phyloP scores from a whole-genome alignment of 78 protist genomes.

The Emiliania huxleyi region DNA sequence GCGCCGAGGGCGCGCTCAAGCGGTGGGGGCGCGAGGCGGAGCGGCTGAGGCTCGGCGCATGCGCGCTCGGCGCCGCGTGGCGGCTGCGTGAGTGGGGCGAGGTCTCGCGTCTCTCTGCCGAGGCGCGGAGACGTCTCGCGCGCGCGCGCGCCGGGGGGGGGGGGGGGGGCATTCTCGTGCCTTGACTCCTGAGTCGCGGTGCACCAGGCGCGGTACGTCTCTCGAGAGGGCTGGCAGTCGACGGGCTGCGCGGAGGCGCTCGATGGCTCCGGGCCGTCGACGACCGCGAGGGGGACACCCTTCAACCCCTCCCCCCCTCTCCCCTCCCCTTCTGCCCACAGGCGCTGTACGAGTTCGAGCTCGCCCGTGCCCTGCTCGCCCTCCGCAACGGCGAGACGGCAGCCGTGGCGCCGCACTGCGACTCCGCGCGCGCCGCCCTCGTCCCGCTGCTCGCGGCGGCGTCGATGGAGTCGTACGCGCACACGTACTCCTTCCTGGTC shows the following conservation, averaged over 20 bases:
- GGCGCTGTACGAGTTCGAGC: neutral
- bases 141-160: no score
- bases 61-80: constrained; percentile 59
- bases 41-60: neutral
- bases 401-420: neutral
- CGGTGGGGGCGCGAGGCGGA: neutral
- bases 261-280: no score
- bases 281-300: neutral
- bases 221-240: no score
- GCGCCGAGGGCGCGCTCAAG: neutral
- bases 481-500: constrained; percentile 63
- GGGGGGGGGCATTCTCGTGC: no score
- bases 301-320: neutral
- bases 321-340: neutral
- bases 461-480: constrained; percentile 62
- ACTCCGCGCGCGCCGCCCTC: neutral
- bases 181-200: no score
- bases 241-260: no score
- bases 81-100: constrained; percentile 55
- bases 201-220: no score
- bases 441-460: constrained; percentile 52
- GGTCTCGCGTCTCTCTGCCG: no score
- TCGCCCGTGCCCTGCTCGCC: neutral
- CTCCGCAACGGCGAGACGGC: neutral
- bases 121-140: neutral